These are phyloP conservation scores for Rosa lucieae DNA, from an alignment of 306 rosid genomes.

Conservation along the genomic window DNA sequence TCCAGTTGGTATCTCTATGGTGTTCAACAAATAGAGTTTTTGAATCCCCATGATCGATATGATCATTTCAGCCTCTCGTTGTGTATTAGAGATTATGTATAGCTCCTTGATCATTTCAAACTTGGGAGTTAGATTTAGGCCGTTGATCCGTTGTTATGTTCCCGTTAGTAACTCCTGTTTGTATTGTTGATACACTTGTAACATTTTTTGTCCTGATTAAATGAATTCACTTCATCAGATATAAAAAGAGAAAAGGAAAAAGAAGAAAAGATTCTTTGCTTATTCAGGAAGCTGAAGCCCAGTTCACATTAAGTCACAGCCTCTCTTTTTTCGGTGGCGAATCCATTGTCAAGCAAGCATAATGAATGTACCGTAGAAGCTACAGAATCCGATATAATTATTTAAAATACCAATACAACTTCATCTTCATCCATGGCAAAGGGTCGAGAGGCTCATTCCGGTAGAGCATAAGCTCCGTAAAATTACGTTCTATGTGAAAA, in stretches of 20 bases:
- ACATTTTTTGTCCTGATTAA: not conserved
- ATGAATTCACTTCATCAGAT: not conserved
- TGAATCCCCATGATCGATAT: not conserved
- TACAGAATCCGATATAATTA: not conserved
- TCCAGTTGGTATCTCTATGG: too few relatives aligned
- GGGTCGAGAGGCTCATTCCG: slow-evolving; percentile 7
- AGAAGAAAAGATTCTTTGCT: not conserved
- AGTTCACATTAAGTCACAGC: not conserved
- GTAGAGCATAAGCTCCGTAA: slow-evolving; percentile 20
- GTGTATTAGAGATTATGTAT: not conserved
- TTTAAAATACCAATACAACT: not conserved
- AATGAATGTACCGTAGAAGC: not conserved
- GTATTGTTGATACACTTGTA: not conserved
- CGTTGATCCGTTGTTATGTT: too few relatives aligned
- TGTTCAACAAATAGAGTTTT: too few relatives aligned
- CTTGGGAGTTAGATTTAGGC: too few relatives aligned
- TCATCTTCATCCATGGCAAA: not conserved
- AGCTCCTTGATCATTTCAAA: not conserved
- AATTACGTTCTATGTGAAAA: slow-evolving; percentile 16
- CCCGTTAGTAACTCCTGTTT: not conserved
- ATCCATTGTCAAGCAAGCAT: not conserved
- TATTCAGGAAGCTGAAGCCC: not conserved
- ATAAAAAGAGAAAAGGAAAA: not conserved
- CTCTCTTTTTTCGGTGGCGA: too few relatives aligned
- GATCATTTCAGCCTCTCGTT: too few relatives aligned